Conservation (phyloP, 768 basidiomycete species). For the Clavulina sp. region DNA sequence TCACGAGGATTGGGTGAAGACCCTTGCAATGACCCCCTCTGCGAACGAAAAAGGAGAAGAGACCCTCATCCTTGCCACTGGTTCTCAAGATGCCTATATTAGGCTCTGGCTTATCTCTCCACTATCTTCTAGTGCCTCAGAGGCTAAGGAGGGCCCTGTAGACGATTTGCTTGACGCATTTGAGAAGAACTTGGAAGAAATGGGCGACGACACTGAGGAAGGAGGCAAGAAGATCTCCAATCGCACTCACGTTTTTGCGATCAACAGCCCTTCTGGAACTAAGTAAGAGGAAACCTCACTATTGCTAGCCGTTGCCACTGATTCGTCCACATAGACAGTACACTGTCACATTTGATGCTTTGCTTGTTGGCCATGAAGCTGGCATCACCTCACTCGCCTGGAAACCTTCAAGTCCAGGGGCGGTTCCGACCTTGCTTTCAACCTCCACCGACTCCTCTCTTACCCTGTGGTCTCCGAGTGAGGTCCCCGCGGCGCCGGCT, state of each 20-base stretch:
- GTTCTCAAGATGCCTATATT: slow-evolving; percentile 88
- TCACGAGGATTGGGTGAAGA: slow-evolving; percentile 92
- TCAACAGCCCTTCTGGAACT: neutral
- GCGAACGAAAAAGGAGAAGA: slow-evolving; percentile 5
- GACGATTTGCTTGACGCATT: slow-evolving; percentile 79
- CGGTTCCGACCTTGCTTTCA: slow-evolving; percentile 49
- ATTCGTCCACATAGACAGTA: slow-evolving; percentile 44
- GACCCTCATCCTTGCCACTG: slow-evolving; percentile 56
- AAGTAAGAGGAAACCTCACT: too few species aligned
- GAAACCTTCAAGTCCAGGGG: slow-evolving; percentile 29
- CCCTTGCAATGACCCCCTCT: slow-evolving; percentile 45
- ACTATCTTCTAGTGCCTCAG: slow-evolving; percentile 10
- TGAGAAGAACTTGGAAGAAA: slow-evolving; percentile 59
- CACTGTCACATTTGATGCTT: slow-evolving; percentile 79
- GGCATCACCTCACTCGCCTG: slow-evolving; percentile 80
- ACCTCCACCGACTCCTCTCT: slow-evolving; percentile 90
- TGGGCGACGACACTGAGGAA: slow-evolving; percentile 49
- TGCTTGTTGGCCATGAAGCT: slow-evolving; percentile 91
- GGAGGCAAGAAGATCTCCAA: slow-evolving; percentile 67
- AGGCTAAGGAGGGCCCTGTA: slow-evolving; percentile 21
- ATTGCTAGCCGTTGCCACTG: too few species aligned
- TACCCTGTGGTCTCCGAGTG: slow-evolving; percentile 81
- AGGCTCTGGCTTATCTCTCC: slow-evolving; percentile 77
- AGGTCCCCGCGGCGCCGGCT: neutral
- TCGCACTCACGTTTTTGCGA: slow-evolving; percentile 7